phyloP scores from a whole-genome alignment of 176 grass and related monocot genomes.

The Aegilops umbellulata region DNA sequence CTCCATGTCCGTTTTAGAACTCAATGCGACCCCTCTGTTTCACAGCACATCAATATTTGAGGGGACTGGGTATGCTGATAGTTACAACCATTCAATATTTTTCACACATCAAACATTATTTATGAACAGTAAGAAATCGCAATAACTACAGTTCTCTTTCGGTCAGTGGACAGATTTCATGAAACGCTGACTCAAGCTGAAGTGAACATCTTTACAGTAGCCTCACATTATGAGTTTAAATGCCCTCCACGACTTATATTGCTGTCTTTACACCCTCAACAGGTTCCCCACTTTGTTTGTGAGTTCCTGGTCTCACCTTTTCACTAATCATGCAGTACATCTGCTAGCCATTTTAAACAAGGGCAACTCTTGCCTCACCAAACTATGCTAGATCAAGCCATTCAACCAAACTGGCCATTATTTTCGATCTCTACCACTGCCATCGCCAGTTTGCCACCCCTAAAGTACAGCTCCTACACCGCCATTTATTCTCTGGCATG shows the following conservation, averaged over 20 bases:
- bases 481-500: slow-evolving; percentile 11
- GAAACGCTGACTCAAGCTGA: neutral
- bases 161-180: neutral
- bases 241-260: neutral
- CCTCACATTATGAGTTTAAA: neutral
- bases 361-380: neutral
- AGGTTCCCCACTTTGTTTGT: neutral
- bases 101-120: neutral
- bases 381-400: neutral
- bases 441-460: neutral
- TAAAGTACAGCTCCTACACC: neutral
- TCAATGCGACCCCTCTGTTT: too few species aligned
- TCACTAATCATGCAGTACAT: neutral
- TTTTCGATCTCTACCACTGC: neutral
- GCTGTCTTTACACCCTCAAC: slow-evolving; percentile 5
- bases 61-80: neutral
- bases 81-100: neutral
- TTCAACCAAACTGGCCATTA: neutral
- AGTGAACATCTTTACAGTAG: neutral
- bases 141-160: neutral
- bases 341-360: slow-evolving; percentile 1
- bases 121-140: neutral
- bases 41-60: neutral
- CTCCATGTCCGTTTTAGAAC: neutral
- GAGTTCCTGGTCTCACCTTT: neutral